Percentiles rank a stretch among this genome's conserved stretches.
Conservation (phyloP, 2,329 filamentous ascomycete genomes). For the Phyllosticta citribraziliensis region DNA sequence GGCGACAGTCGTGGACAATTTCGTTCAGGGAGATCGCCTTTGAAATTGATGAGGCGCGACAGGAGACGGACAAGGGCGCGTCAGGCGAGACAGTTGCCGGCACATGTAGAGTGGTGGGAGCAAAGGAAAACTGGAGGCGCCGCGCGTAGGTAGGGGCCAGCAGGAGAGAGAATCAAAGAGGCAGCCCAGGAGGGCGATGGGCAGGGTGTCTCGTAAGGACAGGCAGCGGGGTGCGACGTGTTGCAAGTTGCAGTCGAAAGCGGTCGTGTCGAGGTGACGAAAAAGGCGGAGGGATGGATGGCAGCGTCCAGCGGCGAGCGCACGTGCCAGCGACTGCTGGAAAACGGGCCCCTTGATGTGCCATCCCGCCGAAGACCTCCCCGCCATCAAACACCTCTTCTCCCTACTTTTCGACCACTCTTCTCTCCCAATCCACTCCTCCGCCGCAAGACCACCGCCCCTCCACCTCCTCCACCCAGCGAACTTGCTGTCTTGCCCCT, state of each 20-base stretch:
- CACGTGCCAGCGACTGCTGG: constrained; percentile 4
- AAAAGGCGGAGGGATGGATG: background rate
- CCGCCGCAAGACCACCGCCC: background rate
- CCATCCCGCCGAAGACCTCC: constrained; percentile 1
- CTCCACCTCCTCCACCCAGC: background rate
- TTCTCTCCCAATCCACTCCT: constrained; percentile 1
- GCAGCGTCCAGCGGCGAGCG: background rate
- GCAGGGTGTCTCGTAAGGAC: background rate
- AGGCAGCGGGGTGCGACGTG: constrained; percentile 1
- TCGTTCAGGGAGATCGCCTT: constrained; percentile 7
- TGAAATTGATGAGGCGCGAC: background rate
- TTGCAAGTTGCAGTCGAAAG: background rate
- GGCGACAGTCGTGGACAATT: background rate
- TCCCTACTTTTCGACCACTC: constrained; percentile 9
- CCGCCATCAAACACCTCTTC: constrained; percentile 5
- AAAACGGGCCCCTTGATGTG: background rate
- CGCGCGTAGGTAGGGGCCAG: background rate
- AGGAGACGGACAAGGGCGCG: background rate
- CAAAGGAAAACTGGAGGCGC: background rate
- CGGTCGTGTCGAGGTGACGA: background rate
- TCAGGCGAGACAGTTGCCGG: background rate
- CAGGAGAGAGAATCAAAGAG: background rate
- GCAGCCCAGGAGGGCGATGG: background rate
- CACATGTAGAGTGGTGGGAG: background rate
- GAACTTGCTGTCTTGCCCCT: background rate